phyloP scores from a whole-genome alignment of 164 flowering plant genomes.

The Magnolia sinica region DNA sequence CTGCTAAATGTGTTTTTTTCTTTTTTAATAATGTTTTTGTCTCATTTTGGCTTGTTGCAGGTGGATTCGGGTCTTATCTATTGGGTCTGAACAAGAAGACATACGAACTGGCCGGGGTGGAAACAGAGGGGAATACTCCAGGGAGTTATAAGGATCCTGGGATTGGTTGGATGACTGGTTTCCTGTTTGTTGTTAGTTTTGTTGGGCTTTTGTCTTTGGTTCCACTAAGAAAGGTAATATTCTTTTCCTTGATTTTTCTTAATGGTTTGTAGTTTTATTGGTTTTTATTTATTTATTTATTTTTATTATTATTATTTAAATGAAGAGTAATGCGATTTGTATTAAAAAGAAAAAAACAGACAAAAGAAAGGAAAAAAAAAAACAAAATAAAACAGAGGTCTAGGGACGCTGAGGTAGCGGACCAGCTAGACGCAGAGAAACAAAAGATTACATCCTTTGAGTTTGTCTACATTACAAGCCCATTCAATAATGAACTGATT shows the following conservation, averaged over 20 bases:
- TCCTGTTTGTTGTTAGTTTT: conserved; percentile 58
- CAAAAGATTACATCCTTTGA: no score
- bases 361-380: no score
- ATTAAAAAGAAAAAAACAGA: no score
- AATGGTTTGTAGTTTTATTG: not conserved
- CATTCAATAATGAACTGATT: no score
- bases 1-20: no score
- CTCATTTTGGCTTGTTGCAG: conserved; percentile 27
- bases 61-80: conserved; percentile 89
- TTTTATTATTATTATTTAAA: no score
- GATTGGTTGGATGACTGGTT: conserved; percentile 79
- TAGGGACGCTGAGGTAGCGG: no score
- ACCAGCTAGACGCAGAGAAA: no score
- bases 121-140: conserved; percentile 53
- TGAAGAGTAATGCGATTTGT: no score
- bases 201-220: conserved; percentile 83
- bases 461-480: no score
- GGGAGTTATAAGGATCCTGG: conserved; percentile 65
- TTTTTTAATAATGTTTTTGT: not conserved
- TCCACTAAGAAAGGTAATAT: conserved; percentile 77
- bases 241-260: conserved; percentile 1
- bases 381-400: no score
- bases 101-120: conserved; percentile 64
- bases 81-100: conserved; percentile 71
- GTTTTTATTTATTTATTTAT: no score